These are phyloP conservation scores for Neobulgaria alba DNA, from an alignment of 2,329 filamentous ascomycete genomes.

Conservation along the genomic window DNA sequence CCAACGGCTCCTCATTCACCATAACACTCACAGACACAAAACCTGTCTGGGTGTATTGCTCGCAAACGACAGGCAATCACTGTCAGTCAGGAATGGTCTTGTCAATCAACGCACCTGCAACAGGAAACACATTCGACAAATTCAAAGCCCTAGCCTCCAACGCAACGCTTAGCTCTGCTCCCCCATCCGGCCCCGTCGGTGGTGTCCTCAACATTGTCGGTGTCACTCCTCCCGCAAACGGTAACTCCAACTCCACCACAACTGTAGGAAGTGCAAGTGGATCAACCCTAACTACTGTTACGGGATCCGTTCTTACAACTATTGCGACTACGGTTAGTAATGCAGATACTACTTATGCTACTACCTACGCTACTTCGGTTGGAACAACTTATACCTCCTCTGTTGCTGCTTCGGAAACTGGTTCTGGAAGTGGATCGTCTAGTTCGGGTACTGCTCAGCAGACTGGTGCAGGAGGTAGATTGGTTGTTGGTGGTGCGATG, in stretches of 20 bases:
- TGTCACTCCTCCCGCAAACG: no score
- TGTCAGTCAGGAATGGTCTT: conserved; percentile 43
- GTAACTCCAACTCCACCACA: conserved; percentile 2
- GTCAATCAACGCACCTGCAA: conserved; percentile 35
- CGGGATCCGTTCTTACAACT: conserved; percentile 4
- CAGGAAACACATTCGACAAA: conserved; percentile 33
- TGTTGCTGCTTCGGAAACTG: conserved; percentile 2
- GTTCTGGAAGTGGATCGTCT: not conserved
- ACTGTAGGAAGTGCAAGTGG: no score
- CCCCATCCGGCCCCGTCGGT: conserved; percentile 27
- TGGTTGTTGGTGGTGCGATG: no score
- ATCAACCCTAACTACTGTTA: conserved; percentile 12
- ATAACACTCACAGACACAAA: conserved; percentile 33
- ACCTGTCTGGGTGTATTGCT: conserved; percentile 38
- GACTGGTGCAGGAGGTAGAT: no score
- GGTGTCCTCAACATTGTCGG: conserved; percentile 26
- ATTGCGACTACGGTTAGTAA: conserved; percentile 2
- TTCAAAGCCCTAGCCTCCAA: conserved; percentile 30
- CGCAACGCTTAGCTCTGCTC: conserved; percentile 30
- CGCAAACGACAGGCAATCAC: conserved; percentile 29
- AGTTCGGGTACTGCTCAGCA: not conserved
- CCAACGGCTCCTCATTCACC: conserved; percentile 32
- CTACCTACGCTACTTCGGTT: no score
- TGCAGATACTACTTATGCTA: conserved; percentile 8
- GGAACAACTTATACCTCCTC: conserved; percentile 9